Evolutionary conservation across 2,329 filamentous ascomycete genomes (phyloP).

Genomic region (Pseudofabraea citricarpa): DNA sequence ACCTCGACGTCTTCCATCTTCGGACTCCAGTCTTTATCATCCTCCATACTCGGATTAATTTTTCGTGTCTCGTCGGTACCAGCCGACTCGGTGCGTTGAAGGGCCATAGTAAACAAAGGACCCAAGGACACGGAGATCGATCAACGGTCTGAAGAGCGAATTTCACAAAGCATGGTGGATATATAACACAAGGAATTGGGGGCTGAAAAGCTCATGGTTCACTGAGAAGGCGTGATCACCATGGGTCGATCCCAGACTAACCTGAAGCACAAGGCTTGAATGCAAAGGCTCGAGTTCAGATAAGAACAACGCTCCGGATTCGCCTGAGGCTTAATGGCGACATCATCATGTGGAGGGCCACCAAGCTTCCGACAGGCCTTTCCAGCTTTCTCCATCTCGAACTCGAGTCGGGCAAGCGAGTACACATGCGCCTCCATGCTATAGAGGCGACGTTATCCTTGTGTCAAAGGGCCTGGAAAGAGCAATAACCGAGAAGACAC

Average conservation of each 20-base stretch:
- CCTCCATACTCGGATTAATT: conserved; percentile 7
- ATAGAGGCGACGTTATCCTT: conserved; percentile 6
- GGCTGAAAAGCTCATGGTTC: neutral
- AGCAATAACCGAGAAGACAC: conserved; percentile 3
- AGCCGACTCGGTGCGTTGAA: conserved; percentile 16
- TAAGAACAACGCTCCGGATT: conserved; percentile 13
- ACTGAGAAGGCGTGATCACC: conserved; percentile 8
- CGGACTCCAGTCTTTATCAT: conserved; percentile 17
- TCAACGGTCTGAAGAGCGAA: conserved; percentile 20
- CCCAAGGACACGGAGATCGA: conserved; percentile 18
- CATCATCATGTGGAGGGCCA: conserved; percentile 3
- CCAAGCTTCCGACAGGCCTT: neutral
- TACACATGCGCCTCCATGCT: conserved; percentile 9
- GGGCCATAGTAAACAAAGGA: conserved; percentile 12
- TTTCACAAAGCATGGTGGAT: conserved; percentile 29
- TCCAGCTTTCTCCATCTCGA: too few species aligned
- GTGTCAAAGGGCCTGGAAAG: conserved; percentile 6
- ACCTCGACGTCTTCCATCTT: conserved; percentile 15
- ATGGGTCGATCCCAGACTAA: conserved; percentile 14
- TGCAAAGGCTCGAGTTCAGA: conserved; percentile 12
- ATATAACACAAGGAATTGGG: conserved; percentile 6
- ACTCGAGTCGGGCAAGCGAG: too few species aligned
- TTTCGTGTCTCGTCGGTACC: conserved; percentile 14
- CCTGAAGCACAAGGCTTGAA: conserved; percentile 15
- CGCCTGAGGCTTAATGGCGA: conserved; percentile 5